Evolutionary conservation across 768 basidiomycete species (phyloP).

Genomic region (Tricholoma saponaceum): DNA sequence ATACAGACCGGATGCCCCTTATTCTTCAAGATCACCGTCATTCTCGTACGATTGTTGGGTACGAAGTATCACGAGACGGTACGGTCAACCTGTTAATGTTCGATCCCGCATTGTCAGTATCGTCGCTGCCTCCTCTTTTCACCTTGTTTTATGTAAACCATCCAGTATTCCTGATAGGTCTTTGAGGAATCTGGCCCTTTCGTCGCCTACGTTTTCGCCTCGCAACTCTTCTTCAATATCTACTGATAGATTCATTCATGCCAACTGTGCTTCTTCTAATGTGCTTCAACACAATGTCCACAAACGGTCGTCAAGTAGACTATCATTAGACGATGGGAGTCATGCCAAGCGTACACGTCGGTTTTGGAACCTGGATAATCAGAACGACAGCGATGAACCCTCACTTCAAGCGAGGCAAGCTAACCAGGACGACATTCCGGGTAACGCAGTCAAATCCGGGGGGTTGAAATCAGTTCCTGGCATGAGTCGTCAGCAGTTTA

Average conservation of each 20-base stretch:
- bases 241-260: not conserved
- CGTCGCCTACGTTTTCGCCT: not conserved
- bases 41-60: slow-evolving; percentile 85
- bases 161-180: slow-evolving; percentile 7
- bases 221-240: not conserved
- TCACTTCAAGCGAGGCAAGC: not conserved
- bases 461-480: slow-evolving; percentile 7
- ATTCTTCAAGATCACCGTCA: slow-evolving; percentile 83
- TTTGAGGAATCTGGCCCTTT: slow-evolving; percentile 8
- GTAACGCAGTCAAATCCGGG: not conserved
- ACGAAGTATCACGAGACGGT: slow-evolving; percentile 60
- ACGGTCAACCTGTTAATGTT: slow-evolving; percentile 65
- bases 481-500: slow-evolving; percentile 4
- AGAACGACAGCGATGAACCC: not conserved
- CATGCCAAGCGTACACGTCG: not conserved
- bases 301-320: not conserved
- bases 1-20: slow-evolving; percentile 70
- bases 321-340: not conserved
- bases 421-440: not conserved
- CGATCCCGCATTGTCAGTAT: slow-evolving; percentile 66
- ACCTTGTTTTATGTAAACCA: not conserved
- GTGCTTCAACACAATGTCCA: not conserved
- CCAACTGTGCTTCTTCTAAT: not conserved
- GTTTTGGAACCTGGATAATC: not conserved
- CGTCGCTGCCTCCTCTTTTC: slow-evolving; percentile 6